These are phyloP conservation scores for Chaetomiaceae sp. DNA, from an alignment of 2,329 filamentous ascomycete species.

Conservation along the genomic window DNA sequence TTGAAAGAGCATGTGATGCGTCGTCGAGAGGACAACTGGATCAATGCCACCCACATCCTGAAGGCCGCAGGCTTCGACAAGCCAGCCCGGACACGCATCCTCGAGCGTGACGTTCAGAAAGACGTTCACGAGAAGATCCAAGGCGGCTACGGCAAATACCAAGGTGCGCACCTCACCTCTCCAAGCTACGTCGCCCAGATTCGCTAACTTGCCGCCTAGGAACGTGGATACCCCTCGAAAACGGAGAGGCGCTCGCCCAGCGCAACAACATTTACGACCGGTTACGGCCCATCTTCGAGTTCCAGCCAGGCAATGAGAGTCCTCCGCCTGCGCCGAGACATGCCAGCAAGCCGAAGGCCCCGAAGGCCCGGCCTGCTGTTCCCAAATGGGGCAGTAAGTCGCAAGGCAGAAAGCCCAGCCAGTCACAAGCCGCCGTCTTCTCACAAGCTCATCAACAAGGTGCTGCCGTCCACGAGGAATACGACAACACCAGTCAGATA, in stretches of 20 bases:
- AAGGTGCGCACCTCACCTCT: conserved; percentile 52
- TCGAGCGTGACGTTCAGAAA: conserved; percentile 96
- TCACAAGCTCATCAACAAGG: conserved; percentile 24
- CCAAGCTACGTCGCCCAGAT: background rate
- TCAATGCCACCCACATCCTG: conserved; percentile 98
- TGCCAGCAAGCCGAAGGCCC: conserved; percentile 76
- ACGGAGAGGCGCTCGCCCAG: conserved; percentile 75
- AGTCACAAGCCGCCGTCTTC: conserved; percentile 19
- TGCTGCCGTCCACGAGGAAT: conserved; percentile 51
- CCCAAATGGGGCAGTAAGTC: conserved; percentile 54
- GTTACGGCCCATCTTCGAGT: conserved; percentile 85
- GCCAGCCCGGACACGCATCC: conserved; percentile 86
- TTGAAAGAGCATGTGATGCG: conserved; percentile 90
- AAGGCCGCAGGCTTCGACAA: conserved; percentile 98
- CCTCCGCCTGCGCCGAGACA: conserved; percentile 94
- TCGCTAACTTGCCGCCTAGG: conserved; percentile 44
- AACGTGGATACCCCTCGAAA: conserved; percentile 89
- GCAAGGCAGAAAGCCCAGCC: conserved; percentile 16
- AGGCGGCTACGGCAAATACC: conserved; percentile 97
- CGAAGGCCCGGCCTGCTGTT: conserved; percentile 57
- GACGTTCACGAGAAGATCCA: conserved; percentile 97
- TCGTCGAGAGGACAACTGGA: conserved; percentile 88
- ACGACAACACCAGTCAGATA: conserved; percentile 58
- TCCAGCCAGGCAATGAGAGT: conserved; percentile 74
- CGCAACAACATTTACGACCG: conserved; percentile 84